phyloP scores from a whole-genome alignment of 345 rosid species.

The Citrus australasica region DNA sequence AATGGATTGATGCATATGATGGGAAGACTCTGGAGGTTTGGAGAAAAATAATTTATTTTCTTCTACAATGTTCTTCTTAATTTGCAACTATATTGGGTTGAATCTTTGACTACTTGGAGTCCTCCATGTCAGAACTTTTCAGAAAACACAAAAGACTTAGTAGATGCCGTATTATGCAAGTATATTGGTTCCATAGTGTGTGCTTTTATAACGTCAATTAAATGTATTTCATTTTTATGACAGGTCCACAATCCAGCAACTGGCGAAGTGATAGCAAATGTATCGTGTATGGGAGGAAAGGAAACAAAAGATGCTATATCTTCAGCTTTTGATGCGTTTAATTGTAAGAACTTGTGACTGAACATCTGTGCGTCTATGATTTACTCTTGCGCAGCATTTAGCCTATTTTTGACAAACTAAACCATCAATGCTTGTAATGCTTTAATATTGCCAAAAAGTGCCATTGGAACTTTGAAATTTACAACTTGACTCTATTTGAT shows the following conservation, averaged over 20 bases:
- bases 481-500: not conserved
- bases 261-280: slow-evolving; percentile 69
- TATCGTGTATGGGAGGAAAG: slow-evolving; percentile 73
- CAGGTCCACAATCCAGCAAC: slow-evolving; percentile 93
- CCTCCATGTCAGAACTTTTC: not conserved
- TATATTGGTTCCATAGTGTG: not conserved
- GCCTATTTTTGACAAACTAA: not conserved
- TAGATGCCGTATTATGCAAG: not conserved
- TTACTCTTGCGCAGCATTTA: not conserved
- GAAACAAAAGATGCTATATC: slow-evolving; percentile 91
- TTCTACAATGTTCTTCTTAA: not conserved
- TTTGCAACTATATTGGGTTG: not conserved
- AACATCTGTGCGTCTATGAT: slow-evolving; percentile 1
- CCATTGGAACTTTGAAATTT: not conserved
- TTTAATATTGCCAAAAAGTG: not conserved
- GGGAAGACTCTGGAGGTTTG: slow-evolving; percentile 66
- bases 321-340: slow-evolving; percentile 72
- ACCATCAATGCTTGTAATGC: not conserved
- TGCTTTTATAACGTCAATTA: not conserved
- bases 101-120: not conserved
- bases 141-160: not conserved
- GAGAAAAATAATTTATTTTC: not conserved
- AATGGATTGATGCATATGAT: slow-evolving; percentile 79
- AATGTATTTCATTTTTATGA: not conserved
- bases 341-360: slow-evolving; percentile 41